Base-by-base conservation (phyloP, 2,329 filamentous ascomycete species). In the Rhynchosporium graminicola region DNA sequence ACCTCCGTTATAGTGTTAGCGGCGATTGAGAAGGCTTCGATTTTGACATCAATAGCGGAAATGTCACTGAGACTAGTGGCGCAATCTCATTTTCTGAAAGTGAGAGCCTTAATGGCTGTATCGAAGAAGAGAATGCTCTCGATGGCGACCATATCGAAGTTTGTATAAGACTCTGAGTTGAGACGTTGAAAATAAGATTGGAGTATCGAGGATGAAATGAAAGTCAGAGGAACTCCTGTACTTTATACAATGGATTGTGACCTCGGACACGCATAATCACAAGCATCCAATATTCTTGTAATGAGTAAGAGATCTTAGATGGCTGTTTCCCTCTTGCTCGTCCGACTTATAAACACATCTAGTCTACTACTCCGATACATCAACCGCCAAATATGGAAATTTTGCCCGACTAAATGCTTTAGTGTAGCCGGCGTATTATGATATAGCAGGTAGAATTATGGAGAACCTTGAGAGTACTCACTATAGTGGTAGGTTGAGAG, bases 1-100 rank as follows among this genome's bases (percentile, higher is more conserved):
- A n/a, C 63, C 65, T 31, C 66, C 63, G 28, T 59, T 65, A 63
- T 79, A 79, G 54, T 71, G 20, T 73, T 70, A 28, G 78, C 79
- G 36, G 80, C 79, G 12, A 74, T 69, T 70, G 80, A 80, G 56
- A 79, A 80, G 20, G 79, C 79, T 62, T 77, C 79, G 52, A 74
- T 70, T 65, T 80, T 80, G 43, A 73, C 73, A 33, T 79, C 77
- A 67, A 81, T 77, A 7, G 78, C 79, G 45, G 77, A 33, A 20
- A 68, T 65, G 38, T 68, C 64, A 28, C 28, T 47, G 8, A 65
- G 60, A 29, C 68, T 62, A 3, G 57, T 64, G 31, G 13, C 48
- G 0, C 51, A 36, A 36, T 65, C 59, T 59, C 63, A 61, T 36
- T 63, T 64, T 12, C 40, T 43, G 12, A 68, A 55, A 48, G 56